Conservation (phyloP, 1,284 basidiomycete genomes). For the Takashimella koratensis region DNA sequence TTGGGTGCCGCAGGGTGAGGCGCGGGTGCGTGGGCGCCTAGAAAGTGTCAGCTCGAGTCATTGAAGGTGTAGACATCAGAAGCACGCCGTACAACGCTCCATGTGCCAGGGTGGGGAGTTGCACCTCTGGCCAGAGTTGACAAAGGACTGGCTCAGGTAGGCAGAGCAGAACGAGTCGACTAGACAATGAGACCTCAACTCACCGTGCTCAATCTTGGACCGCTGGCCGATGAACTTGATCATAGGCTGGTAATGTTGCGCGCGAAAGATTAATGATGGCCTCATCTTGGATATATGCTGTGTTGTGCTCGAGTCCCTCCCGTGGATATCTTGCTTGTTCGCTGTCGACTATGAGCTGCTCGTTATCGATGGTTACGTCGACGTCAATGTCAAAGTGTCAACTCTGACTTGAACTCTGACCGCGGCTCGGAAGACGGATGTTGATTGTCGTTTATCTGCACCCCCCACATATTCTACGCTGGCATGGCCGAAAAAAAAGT, state of each 20-base stretch:
- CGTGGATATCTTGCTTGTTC: too few species aligned
- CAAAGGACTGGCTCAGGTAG: conserved; percentile 8
- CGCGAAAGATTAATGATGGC: background rate
- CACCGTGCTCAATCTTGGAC: conserved; percentile 57
- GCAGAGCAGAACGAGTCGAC: background rate
- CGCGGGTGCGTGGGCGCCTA: conserved; percentile 61
- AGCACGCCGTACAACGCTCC: too few species aligned
- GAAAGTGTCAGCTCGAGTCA: conserved; percentile 2
- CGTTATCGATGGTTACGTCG: background rate
- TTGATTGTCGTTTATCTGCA: background rate
- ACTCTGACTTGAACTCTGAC: too few species aligned
- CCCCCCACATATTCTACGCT: background rate
- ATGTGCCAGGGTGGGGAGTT: too few species aligned
- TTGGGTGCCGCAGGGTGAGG: conserved; percentile 72
- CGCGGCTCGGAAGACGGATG: too few species aligned
- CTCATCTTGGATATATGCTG: background rate
- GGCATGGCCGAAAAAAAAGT: background rate
- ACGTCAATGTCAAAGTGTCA: background rate
- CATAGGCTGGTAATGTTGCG: conserved; percentile 53
- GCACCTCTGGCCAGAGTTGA: background rate
- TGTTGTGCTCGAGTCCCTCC: too few species aligned
- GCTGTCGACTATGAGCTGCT: background rate
- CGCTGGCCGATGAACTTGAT: conserved; percentile 77
- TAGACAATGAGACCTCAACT: conserved; percentile 22
- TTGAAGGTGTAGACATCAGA: background rate